Evolutionary conservation across 768 basidiomycete species (phyloP).

Genomic region (Calocybe indica): DNA sequence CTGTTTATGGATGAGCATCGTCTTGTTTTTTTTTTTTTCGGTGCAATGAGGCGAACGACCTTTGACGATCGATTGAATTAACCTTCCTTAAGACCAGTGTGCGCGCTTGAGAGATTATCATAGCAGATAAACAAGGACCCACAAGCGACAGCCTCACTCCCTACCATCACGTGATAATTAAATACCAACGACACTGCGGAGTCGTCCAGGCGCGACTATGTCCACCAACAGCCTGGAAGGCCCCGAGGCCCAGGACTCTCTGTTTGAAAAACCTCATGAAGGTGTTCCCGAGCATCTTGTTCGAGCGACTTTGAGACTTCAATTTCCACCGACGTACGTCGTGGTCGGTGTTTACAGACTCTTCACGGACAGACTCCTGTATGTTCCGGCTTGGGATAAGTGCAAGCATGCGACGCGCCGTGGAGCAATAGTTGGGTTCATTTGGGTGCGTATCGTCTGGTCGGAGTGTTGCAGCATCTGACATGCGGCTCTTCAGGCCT

Average conservation of each 20-base stretch:
- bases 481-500: conserved; percentile 33
- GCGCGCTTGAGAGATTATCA: no score
- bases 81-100: no score
- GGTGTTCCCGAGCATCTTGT: conserved; percentile 40
- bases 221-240: conserved; percentile 6
- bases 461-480: background rate
- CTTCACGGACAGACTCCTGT: conserved; percentile 64
- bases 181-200: no score
- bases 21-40: no score
- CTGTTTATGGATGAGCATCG: no score
- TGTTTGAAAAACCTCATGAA: conserved; percentile 14
- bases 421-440: conserved; percentile 60
- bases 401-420: conserved; percentile 71
- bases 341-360: conserved; percentile 82
- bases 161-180: no score
- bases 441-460: conserved; percentile 51
- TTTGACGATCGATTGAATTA: no score
- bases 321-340: conserved; percentile 79
- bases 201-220: no score
- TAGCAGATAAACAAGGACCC: no score
- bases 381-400: conserved; percentile 78
- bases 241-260: conserved; percentile 25
- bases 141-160: no score
- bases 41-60: no score
- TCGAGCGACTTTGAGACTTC: conserved; percentile 54